Evolutionary conservation across 1,284 basidiomycete genomes (phyloP).

Genomic region (Agaricales sp.): DNA sequence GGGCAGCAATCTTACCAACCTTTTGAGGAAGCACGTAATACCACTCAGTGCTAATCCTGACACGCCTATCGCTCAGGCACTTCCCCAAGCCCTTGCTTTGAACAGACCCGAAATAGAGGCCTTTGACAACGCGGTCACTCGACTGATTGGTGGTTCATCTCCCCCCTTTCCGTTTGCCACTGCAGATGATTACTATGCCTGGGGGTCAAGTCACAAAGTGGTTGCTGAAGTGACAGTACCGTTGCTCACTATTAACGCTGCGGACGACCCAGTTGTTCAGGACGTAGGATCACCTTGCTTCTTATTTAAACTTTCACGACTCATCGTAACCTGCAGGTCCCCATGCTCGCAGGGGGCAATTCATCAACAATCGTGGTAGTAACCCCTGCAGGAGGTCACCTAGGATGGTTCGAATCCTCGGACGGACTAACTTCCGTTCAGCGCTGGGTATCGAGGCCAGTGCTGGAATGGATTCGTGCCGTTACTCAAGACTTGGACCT

Average conservation of each 20-base stretch:
- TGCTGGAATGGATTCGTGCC: constrained; percentile 56
- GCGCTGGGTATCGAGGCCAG: constrained; percentile 66
- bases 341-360: constrained; percentile 48
- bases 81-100: constrained; percentile 31
- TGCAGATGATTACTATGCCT: constrained; percentile 45
- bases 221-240: constrained; percentile 55
- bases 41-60: constrained; percentile 40
- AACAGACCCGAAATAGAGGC: constrained; percentile 45
- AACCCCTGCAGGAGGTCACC: constrained; percentile 81
- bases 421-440: constrained; percentile 32
- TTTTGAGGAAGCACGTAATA: constrained; percentile 55
- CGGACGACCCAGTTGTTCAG: constrained; percentile 84
- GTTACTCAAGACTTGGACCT: neutral
- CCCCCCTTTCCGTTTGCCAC: constrained; percentile 75
- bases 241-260: constrained; percentile 78
- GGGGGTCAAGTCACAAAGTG: constrained; percentile 33
- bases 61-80: constrained; percentile 37
- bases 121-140: constrained; percentile 64
- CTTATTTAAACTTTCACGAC: neutral
- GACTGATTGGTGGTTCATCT: constrained; percentile 67
- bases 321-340: constrained; percentile 28
- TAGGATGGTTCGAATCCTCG: constrained; percentile 84
- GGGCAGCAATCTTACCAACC: constrained; percentile 65
- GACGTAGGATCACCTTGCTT: neutral
- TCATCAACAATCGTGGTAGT: constrained; percentile 61